Evolutionary conservation across 2,329 filamentous ascomycete genomes (phyloP).

Genomic region (Verticillium tricorpus): DNA sequence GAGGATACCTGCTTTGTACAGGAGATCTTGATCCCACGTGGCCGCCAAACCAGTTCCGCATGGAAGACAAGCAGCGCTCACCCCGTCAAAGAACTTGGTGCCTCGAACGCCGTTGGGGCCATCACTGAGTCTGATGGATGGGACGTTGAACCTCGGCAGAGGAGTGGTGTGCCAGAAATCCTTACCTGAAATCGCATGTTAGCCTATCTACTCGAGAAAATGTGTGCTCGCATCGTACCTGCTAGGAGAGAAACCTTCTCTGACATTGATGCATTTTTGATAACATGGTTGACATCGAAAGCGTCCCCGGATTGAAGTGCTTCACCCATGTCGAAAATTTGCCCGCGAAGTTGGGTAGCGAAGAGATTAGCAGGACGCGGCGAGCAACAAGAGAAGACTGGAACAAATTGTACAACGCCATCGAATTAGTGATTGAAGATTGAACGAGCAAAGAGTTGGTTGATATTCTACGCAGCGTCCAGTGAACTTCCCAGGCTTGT

Average conservation of each 20-base stretch:
- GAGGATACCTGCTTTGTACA: conserved; percentile 7
- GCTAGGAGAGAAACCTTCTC: conserved; percentile 2
- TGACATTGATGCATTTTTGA: too few species aligned
- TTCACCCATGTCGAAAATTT: background rate
- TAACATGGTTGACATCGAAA: background rate
- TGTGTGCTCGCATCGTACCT: conserved; percentile 27
- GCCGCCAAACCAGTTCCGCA: conserved; percentile 26
- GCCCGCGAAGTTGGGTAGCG: too few species aligned
- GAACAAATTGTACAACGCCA: too few species aligned
- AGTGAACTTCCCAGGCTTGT: too few species aligned
- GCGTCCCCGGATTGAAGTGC: background rate
- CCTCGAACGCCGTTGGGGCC: conserved; percentile 2
- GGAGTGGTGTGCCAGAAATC: conserved; percentile 20
- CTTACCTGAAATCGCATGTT: conserved; percentile 33
- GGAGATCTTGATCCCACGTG: conserved; percentile 28
- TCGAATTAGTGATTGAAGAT: too few species aligned
- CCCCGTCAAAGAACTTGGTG: background rate
- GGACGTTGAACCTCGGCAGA: background rate
- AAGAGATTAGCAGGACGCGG: too few species aligned
- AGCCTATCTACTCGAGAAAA: background rate
- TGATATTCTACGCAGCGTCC: too few species aligned
- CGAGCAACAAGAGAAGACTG: too few species aligned
- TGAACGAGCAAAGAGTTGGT: too few species aligned
- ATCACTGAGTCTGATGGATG: background rate
- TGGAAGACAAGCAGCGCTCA: background rate